Percentiles rank a stretch among this genome's conserved stretches.
phyloP scores from a whole-genome alignment of 768 basidiomycete species.

The Rubroboletus pulcherrimus region DNA sequence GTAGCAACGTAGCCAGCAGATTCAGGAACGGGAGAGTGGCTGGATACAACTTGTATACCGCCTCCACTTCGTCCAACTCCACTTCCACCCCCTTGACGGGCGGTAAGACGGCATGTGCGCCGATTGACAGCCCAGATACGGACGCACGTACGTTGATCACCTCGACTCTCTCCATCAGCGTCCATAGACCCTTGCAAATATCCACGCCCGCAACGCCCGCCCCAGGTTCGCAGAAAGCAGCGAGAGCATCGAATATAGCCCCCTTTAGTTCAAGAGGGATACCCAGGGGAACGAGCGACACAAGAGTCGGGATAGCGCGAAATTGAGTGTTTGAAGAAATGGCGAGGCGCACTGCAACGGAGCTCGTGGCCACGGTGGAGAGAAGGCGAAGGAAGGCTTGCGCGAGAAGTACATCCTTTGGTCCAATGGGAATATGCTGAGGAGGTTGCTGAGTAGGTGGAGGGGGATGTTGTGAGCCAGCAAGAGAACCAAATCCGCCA shows the following conservation, averaged over 20 bases:
- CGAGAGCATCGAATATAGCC: slow-evolving; percentile 72
- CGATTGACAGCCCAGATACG: slow-evolving; percentile 25
- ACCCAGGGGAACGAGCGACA: slow-evolving; percentile 72
- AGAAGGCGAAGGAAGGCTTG: slow-evolving; percentile 80
- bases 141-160: slow-evolving; percentile 69
- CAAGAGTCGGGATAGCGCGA: slow-evolving; percentile 75
- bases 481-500: slow-evolving; percentile 29
- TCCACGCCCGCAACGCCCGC: slow-evolving; percentile 71
- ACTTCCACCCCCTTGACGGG: slow-evolving; percentile 77
- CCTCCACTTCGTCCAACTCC: slow-evolving; percentile 86
- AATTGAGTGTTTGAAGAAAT: slow-evolving; percentile 75
- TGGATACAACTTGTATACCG: slow-evolving; percentile 74
- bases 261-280: slow-evolving; percentile 93
- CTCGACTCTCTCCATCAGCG: slow-evolving; percentile 77
- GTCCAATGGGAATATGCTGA: slow-evolving; percentile 46
- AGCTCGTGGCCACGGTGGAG: slow-evolving; percentile 68
- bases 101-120: slow-evolving; percentile 37
- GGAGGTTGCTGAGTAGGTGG: slow-evolving; percentile 38
- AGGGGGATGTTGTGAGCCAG: slow-evolving; percentile 25
- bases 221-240: slow-evolving; percentile 80
- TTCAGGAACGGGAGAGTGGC: slow-evolving; percentile 85
- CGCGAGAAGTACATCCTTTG: slow-evolving; percentile 74
- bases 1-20: slow-evolving; percentile 78
- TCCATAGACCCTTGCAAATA: slow-evolving; percentile 81
- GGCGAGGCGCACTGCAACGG: slow-evolving; percentile 73